Base-by-base conservation (phyloP, 1,139 yeast genomes). In the Taphrina betulina region DNA sequence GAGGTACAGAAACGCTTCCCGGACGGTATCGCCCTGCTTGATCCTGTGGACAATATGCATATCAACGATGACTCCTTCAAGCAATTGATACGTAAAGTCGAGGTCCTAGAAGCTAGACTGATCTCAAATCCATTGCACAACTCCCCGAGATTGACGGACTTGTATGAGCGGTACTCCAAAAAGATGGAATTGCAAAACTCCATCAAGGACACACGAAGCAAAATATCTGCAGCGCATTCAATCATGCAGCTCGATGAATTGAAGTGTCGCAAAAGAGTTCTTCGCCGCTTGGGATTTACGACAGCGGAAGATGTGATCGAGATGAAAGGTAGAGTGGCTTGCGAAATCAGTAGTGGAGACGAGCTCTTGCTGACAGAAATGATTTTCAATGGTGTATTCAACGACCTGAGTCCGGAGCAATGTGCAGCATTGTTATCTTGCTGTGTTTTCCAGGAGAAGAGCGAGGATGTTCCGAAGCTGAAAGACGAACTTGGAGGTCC, bases 261-360 rank as follows among this genome's bases (percentile, higher is more conserved):
- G 66, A 87, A 86, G 68, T 88, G 87, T 67, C 83, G 98, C 66
- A 90, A 89, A 70, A 78, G 97, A 66, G 97, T 92, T 1, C 75
- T 92, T 62, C 81, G 97, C 69, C 74, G 83, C 59, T 71, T 81
- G n/a, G 96, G 92, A 0, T 92, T 92, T 72, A 84, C 92, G 41
- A 83, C 95, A 1, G 71, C 75, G 16, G 80, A 77, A 60, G 79
- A 82, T 62, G 84, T 92, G 60, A 94, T 92, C 62, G 96, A 92
- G 68, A 76, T 92, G 64, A 94, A 94, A 72, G 99, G 99, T 45
- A 79, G 98, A 67, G 89, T 83, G 52, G 97, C 97, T 0, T 90
- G 98, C 71, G 98, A 92, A 66, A 92, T 92, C 65, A 84, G 95
- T 66, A 85, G 95, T 24, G 98, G 98, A 59, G 96, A 89, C 69